These are phyloP conservation scores for Barbatosphaeria neglecta DNA, from an alignment of 495 filamentous ascomycete genomes.

Conservation along the genomic window DNA sequence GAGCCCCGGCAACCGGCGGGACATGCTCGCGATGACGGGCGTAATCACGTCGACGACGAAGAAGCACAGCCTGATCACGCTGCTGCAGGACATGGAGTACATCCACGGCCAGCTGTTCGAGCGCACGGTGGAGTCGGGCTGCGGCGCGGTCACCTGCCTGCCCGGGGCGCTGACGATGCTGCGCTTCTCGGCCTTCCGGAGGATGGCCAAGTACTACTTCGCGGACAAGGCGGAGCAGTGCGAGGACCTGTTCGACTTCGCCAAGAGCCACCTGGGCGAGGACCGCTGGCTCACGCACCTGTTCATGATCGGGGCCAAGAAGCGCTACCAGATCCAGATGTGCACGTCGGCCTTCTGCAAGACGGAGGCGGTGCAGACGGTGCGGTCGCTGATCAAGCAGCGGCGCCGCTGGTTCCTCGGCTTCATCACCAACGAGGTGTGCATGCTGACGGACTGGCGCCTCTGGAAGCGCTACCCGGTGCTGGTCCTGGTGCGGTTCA, in stretches of 20 bases:
- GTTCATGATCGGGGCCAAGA: conserved; percentile 95
- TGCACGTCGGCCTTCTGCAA: conserved; percentile 97
- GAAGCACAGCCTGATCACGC: conserved; percentile 79
- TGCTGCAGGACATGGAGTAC: conserved; percentile 97
- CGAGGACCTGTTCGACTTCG: conserved; percentile 93
- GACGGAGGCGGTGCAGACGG: conserved; percentile 90
- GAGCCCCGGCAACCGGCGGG: conserved; percentile 81
- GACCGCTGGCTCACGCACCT: conserved; percentile 97
- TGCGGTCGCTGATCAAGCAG: conserved; percentile 81
- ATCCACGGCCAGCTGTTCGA: conserved; percentile 97
- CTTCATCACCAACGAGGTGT: conserved; percentile 96
- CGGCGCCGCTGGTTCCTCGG: conserved; percentile 94
- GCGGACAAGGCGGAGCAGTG: conserved; percentile 94
- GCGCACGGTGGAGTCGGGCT: conserved; percentile 89
- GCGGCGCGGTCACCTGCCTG: conserved; percentile 89
- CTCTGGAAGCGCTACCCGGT: conserved; percentile 89
- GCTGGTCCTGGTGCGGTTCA: conserved; percentile 77
- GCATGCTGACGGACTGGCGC: conserved; percentile 91
- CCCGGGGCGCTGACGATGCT: conserved; percentile 91
- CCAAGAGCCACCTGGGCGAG: conserved; percentile 90
- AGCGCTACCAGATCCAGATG: conserved; percentile 92
- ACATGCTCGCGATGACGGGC: conserved; percentile 97
- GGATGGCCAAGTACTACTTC: conserved; percentile 98
- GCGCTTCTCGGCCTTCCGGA: conserved; percentile 89
- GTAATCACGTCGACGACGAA: conserved; percentile 92